Percentiles rank a stretch among this genome's conserved stretches.
Conservation (phyloP, 1,284 basidiomycete genomes). For the Apiotrichum sp. region DNA sequence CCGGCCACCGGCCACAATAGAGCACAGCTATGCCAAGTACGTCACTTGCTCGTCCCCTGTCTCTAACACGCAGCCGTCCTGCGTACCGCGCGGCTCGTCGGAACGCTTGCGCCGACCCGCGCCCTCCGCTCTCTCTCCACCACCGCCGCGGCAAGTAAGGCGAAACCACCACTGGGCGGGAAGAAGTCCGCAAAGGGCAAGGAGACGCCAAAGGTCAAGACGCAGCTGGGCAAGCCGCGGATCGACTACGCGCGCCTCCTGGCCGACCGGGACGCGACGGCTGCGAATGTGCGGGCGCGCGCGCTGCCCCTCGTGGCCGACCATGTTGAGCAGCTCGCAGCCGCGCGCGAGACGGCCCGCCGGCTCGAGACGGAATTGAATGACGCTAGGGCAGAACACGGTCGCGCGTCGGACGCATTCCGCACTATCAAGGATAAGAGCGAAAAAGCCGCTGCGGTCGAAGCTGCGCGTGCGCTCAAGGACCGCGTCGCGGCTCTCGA, state of each 20-base stretch:
- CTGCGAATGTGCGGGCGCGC: slow-evolving; percentile 32
- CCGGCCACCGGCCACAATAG: too few relatives aligned
- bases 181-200: not conserved
- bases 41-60: too few relatives aligned
- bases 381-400: slow-evolving; percentile 33
- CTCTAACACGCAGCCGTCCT: too few relatives aligned
- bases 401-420: slow-evolving; percentile 1
- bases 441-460: slow-evolving; percentile 2
- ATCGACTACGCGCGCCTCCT: slow-evolving; percentile 58
- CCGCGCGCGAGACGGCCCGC: slow-evolving; percentile 32
- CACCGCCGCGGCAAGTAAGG: too few relatives aligned
- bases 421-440: not conserved
- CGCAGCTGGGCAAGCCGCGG: slow-evolving; percentile 60
- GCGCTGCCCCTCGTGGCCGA: slow-evolving; percentile 25
- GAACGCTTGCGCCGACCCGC: too few relatives aligned
- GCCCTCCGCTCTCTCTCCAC: too few relatives aligned
- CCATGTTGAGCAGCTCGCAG: slow-evolving; percentile 31
- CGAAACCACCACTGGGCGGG: not conserved
- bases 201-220: slow-evolving; percentile 8
- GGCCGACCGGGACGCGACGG: slow-evolving; percentile 24
- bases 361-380: slow-evolving; percentile 29
- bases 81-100: too few relatives aligned
- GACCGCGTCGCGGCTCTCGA: slow-evolving; percentile 58
- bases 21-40: too few relatives aligned
- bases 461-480: not conserved